phyloP scores from a whole-genome alignment of 306 rosid species.

The Pachyrhizus erosus region DNA sequence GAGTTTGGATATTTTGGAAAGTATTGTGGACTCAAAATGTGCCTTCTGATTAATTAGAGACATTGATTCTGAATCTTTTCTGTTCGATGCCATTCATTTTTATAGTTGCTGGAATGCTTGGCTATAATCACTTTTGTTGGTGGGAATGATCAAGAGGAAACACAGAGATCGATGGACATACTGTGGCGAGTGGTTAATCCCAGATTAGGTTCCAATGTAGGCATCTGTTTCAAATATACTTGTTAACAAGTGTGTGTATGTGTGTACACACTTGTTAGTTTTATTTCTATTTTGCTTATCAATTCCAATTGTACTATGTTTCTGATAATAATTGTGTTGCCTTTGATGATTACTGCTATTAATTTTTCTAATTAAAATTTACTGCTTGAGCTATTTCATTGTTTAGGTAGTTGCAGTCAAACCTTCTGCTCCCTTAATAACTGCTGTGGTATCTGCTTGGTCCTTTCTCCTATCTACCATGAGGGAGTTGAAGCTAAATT shows the following conservation, averaged over 20 bases:
- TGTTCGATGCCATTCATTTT: slow-evolving; percentile 41
- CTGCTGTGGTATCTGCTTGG: slow-evolving; percentile 82
- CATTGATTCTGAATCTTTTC: slow-evolving; percentile 7
- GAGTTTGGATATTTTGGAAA: slow-evolving; percentile 13
- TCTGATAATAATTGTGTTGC: background rate
- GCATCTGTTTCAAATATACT: slow-evolving; percentile 23
- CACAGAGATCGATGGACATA: slow-evolving; percentile 77
- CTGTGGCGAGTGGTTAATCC: slow-evolving; percentile 98
- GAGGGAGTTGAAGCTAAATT: slow-evolving; percentile 63
- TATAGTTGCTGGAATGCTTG: slow-evolving; percentile 84
- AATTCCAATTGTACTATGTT: background rate
- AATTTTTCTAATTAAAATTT: slow-evolving; percentile 5
- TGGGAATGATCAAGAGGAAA: slow-evolving; percentile 79
- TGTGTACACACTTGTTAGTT: slow-evolving; percentile 29
- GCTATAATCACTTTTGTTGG: slow-evolving; percentile 89
- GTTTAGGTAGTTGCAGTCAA: slow-evolving; percentile 76
- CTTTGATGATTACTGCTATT: background rate
- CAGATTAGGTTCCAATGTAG: slow-evolving; percentile 77
- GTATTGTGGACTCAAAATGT: slow-evolving; percentile 2
- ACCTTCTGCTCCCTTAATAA: slow-evolving; percentile 66
- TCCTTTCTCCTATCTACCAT: slow-evolving; percentile 91
- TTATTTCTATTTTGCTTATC: slow-evolving; percentile 9
- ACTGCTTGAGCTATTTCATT: background rate
- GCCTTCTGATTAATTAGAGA: background rate
- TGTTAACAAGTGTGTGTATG: too few species aligned